These are phyloP conservation scores for Marasmius sp. DNA, from an alignment of 1,284 basidiomycete genomes.

Conservation along the genomic window DNA sequence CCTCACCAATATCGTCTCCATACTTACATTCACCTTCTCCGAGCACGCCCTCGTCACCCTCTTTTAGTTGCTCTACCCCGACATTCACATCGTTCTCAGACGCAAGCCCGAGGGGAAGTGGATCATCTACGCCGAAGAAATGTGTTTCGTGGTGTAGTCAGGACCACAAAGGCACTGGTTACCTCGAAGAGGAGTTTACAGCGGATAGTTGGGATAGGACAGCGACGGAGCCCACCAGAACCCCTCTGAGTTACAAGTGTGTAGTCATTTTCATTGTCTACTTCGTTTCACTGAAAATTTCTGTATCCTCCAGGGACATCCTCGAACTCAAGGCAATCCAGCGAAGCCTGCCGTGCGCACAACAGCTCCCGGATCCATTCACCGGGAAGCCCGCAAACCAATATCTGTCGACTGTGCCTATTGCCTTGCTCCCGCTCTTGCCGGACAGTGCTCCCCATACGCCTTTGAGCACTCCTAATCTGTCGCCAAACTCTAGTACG, in stretches of 20 bases:
- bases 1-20: neutral
- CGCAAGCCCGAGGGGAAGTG: neutral
- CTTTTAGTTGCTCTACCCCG: neutral
- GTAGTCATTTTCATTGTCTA: neutral
- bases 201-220: neutral
- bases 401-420: neutral
- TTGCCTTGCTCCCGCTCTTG: neutral
- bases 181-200: neutral
- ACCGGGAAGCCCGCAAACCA: slow-evolving; percentile 22
- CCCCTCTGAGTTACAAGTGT: slow-evolving; percentile 1
- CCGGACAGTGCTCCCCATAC: neutral
- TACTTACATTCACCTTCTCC: neutral
- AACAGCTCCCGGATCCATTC: slow-evolving; percentile 42
- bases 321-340: slow-evolving; percentile 64
- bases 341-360: slow-evolving; percentile 51
- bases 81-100: neutral
- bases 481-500: neutral
- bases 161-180: neutral
- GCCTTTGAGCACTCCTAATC: neutral
- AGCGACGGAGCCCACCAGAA: neutral
- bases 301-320: slow-evolving; percentile 47
- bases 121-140: slow-evolving; percentile 1
- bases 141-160: neutral
- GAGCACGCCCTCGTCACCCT: neutral
- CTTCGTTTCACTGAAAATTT: neutral